A percentile compares a stretch with the other conserved stretches of the same genome.
Conservation (phyloP, 176 grass and related monocot species). For the Pharus latifolius region DNA sequence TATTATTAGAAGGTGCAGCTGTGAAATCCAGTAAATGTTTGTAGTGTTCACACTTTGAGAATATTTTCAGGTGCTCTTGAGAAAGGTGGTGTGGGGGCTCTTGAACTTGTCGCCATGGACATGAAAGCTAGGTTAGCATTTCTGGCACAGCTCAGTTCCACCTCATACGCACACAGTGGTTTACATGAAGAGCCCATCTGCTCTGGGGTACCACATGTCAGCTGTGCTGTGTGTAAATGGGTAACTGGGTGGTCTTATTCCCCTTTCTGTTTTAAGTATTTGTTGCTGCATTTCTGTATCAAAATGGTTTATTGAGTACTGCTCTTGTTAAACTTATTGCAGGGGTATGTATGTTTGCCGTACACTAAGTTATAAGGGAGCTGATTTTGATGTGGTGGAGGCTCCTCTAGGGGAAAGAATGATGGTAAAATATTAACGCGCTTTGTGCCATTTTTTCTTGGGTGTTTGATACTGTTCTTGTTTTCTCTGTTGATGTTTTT, state of each 20-base stretch:
- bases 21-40: constrained; percentile 10
- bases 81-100: constrained; percentile 98
- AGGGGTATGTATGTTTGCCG: constrained; percentile 99
- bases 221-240: constrained; percentile 4
- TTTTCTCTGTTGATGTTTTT: constrained; percentile 9
- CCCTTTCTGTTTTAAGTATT: constrained; percentile 1
- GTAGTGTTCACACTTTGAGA: background rate
- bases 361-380: constrained; percentile 89
- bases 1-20: background rate
- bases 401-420: constrained; percentile 83
- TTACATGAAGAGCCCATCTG: constrained; percentile 4
- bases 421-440: constrained; percentile 54
- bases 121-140: constrained; percentile 94
- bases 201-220: constrained; percentile 7
- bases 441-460: constrained; percentile 10
- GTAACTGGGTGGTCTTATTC: constrained; percentile 2
- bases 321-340: constrained; percentile 24
- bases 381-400: constrained; percentile 93
- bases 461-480: background rate
- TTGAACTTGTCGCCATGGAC: constrained; percentile 99
- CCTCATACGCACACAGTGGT: background rate
- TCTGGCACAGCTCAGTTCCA: background rate
- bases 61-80: constrained; percentile 78
- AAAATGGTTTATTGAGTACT: constrained; percentile 6
- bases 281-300: background rate